phyloP scores from a whole-genome alignment of 176 grass and related monocot species.

The Carex parvula region DNA sequence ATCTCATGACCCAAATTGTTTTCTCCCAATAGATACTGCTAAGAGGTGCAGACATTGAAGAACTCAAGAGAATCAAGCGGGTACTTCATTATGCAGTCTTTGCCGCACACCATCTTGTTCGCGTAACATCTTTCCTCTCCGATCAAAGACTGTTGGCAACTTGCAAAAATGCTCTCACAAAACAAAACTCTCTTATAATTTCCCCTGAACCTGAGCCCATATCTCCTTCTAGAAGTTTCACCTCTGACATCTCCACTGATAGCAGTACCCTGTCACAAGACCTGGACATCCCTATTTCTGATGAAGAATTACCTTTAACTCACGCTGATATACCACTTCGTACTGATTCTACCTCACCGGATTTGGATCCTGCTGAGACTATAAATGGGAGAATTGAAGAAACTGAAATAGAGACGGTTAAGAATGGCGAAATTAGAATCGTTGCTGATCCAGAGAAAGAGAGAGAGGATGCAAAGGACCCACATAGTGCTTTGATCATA shows the following conservation, averaged over 20 bases:
- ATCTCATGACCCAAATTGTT: slow-evolving; percentile 1
- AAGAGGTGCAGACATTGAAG: slow-evolving; percentile 73
- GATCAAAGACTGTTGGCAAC: slow-evolving; percentile 68
- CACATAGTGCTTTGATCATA: slow-evolving; percentile 65
- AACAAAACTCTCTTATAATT: slow-evolving; percentile 31
- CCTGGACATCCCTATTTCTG: slow-evolving; percentile 26
- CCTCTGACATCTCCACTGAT: slow-evolving; percentile 32
- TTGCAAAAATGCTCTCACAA: slow-evolving; percentile 38
- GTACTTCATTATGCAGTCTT: slow-evolving; percentile 86
- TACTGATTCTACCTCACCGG: slow-evolving; percentile 27
- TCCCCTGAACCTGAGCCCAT: neutral
- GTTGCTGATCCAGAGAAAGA: slow-evolving; percentile 16
- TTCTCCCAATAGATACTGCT: slow-evolving; percentile 68
- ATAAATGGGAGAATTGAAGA: neutral
- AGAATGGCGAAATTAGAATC: slow-evolving; percentile 12
- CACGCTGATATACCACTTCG: slow-evolving; percentile 14
- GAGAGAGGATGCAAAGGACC: slow-evolving; percentile 40
- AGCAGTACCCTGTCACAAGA: slow-evolving; percentile 23
- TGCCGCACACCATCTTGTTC: slow-evolving; percentile 92
- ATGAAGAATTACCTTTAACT: slow-evolving; percentile 33
- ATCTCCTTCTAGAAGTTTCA: slow-evolving; percentile 19
- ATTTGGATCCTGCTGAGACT: neutral
- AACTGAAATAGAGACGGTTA: neutral
- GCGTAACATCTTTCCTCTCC: slow-evolving; percentile 85
- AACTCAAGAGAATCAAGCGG: slow-evolving; percentile 83